Evolutionary conservation across 108 stramenopile species (phyloP), one percentile per base, ranked within the genome.

Genomic region (Cyclostephanos tholiformis): DNA sequence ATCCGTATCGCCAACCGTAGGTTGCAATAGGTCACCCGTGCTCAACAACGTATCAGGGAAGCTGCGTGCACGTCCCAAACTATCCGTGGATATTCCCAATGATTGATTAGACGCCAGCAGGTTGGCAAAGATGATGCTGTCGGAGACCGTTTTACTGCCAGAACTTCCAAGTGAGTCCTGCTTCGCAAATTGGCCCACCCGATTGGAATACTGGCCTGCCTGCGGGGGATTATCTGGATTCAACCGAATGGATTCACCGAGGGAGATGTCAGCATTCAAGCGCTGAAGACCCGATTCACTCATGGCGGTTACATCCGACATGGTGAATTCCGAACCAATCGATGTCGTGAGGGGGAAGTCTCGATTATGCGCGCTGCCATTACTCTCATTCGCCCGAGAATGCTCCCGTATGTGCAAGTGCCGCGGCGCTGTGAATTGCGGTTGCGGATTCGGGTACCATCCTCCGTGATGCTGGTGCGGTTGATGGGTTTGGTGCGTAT

Each of bases 31-130:
- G 50, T 80, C 67, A 49, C 67, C 68, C 10, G 79, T 74, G 49
- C 72, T 74, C 9, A 80, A 46, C 61, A 74, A 69, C 1, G 74
- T 52, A 62, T 80, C 79, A 7, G 79, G 79, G 48, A 80, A 80
- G 49, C 79, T 80, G 3, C 67, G 71, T 32, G 60, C 74, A 39
- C 79, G 50, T 22, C 65, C 73, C 30, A 52, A 22, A 22, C 7
- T 23, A 22, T 56, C 56, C 27, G 57, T 43, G n/a, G 76, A 69
- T 0, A 68, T 43, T 29, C 53, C 68, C 0, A 69, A 30, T 20
- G 76, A 76, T 60, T 60, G 59, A 19, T 60, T 36, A 5, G 59
- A 60, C 38, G 30, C 27, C 30, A 60, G 1, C n/a, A 60, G 59
- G 35, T 51, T 43, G 63, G 14, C 20, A 29, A 72, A 2, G 0